A percentile compares a stretch with the other conserved stretches of the same genome.
Evolutionary conservation across 2,329 filamentous ascomycete species (phyloP).

Genomic region (Drechslera avenae): DNA sequence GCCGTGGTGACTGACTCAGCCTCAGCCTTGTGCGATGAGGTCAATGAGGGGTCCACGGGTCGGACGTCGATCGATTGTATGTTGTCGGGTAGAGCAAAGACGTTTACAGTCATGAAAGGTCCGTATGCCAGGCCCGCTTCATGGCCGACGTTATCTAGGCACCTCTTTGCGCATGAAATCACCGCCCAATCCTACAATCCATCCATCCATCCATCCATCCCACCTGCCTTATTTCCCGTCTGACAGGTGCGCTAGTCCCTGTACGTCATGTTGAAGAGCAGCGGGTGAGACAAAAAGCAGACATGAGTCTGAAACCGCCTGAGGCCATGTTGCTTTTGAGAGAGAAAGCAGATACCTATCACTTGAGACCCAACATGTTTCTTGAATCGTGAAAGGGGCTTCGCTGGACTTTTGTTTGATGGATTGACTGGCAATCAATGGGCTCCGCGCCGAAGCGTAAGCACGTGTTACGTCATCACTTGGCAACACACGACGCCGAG

Average conservation of each 20-base stretch:
- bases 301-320: background rate
- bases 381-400: background rate
- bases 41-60: background rate
- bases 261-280: slow-evolving; percentile 12
- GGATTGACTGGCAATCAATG: background rate
- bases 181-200: background rate
- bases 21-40: background rate
- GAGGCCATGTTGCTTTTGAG: background rate
- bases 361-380: too few species aligned
- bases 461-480: slow-evolving; percentile 35
- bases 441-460: slow-evolving; percentile 5
- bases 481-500: slow-evolving; percentile 18
- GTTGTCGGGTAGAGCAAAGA: background rate
- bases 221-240: slow-evolving; percentile 12
- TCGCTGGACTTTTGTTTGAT: too few species aligned
- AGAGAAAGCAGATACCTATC: background rate
- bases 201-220: background rate
- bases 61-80: background rate
- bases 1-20: background rate
- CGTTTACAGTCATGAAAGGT: background rate
- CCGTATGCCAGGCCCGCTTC: background rate
- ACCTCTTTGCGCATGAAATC: background rate
- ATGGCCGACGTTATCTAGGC: background rate
- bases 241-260: slow-evolving; percentile 17
- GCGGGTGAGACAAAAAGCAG: slow-evolving; percentile 12